Evolutionary conservation across 2,329 filamentous ascomycete genomes (phyloP), one percentile per base, ranked within the genome.

Genomic region (Aspergillus jensenii): DNA sequence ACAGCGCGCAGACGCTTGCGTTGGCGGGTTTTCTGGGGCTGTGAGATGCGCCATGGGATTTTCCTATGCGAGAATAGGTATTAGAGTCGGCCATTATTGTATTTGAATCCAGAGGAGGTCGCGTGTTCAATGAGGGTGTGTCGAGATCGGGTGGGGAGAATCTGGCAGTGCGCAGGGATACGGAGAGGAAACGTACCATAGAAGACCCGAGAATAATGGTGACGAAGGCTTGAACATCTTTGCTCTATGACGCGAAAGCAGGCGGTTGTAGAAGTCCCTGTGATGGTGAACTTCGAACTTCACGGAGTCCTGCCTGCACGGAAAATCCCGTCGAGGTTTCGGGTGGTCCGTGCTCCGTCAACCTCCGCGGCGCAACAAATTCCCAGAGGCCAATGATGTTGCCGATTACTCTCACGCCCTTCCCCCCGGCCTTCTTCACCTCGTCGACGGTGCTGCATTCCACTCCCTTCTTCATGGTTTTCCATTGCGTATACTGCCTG

Each of bases 31-130:
- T 98, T 98, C 78, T 96, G 93, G 74, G 91, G 91, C 66, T 86
- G 83, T 59, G 95, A 99, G 71, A 99, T 86, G 61, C 95, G 89
- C 93, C 93, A 99, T 67, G 95, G 95, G 69, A 90, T 92, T 86
- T 99, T 99, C 95, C 90, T 87, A 68, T 66, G 33, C 45, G 15
- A 37, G 8, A 33, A 35, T 11, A 8, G 9, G 4, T 35, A n/a
- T 48, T 35, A 48, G 27, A 23, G 40, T 8, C 25, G 5, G 27
- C 3, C 4, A n/a, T 31, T 40, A 7, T 46, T 40, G 25, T n/a
- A 14, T 23, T 25, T 9, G 4, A 9, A 5, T 19, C 8, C 15
- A 21, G 23, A 7, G n/a, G 35, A 17, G 15, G 15, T 27, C 37
- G 37, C 45, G 50, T 27, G 47, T 12, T 45, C 45, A 17, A 37